Evolutionary conservation across 2,329 filamentous ascomycete species (phyloP), one percentile per base, ranked within the genome.

Genomic region (Cytospora mali): DNA sequence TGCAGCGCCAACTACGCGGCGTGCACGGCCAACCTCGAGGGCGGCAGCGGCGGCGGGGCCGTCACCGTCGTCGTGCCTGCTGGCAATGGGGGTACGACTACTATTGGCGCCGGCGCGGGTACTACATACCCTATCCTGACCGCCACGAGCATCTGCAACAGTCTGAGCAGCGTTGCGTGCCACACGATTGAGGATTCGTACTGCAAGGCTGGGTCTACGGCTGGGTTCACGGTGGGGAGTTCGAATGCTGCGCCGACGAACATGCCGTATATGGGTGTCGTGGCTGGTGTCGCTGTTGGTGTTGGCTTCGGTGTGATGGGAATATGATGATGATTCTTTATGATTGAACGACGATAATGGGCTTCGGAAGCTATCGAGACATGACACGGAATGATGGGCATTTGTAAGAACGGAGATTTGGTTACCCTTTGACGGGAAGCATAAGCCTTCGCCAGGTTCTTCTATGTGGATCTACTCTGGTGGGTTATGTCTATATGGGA

Each of bases 41-140:
- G 72, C 28, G 35, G 14, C 10, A 73, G 75, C 18, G 72, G 72
- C 25, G 75, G 74, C 35, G 73, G 70, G 2, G 81, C 75, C 23
- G 84, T 87, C 21, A 87, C 85, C 1, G 79, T 88, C 53, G 76
- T 80, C 58, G 83, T 85, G 1, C 82, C 83, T 0, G 58, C 50
- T 5, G 80, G 80, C 14, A 80, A 80, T 2, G 79, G 80, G 14
- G 81, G 82, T 2, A 81, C 81, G 16, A 87, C 84, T 2, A 78
- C 85, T 16, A 75, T 76, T 13, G 78, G 77, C 35, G 69, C 70
- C 6, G 77, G 70, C 4, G 67, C 64, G 64, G 71, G 70, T 27
- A 77, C 75, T 31, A 68, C 83, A 10, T 79, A 76, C 4, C 65
- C 76, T 4, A 76, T 79, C 6, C 48, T 56, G 18, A 77, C 74